Evolutionary conservation across 257 asterid genomes (phyloP).

Genomic region (Dorcoceras hygrometricum): DNA sequence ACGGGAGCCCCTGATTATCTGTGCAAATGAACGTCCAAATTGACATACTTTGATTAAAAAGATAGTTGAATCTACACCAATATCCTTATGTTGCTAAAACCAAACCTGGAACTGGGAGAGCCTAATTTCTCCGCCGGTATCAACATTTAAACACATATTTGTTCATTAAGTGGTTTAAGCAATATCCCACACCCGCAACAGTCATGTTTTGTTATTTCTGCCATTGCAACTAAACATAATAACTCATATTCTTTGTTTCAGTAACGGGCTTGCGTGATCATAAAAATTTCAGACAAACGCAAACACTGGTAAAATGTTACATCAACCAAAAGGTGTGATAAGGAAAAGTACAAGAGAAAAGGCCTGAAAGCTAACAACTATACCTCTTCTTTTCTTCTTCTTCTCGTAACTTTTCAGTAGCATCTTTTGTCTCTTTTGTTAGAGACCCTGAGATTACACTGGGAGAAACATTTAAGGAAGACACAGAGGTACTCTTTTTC

Average conservation of each 20-base stretch:
- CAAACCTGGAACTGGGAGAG: too few species aligned
- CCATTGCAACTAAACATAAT: constrained; percentile 1
- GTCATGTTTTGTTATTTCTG: not conserved
- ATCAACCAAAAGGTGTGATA: constrained; percentile 11
- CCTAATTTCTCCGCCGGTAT: not conserved
- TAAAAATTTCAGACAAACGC: not conserved
- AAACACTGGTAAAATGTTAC: not conserved
- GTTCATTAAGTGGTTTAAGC: not conserved
- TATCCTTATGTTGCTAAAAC: too few species aligned
- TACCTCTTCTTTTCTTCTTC: constrained; percentile 95
- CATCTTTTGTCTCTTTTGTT: constrained; percentile 69
- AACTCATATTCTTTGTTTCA: not conserved
- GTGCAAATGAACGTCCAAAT: not conserved
- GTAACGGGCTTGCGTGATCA: not conserved
- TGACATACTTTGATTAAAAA: not conserved
- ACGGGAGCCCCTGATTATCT: not conserved
- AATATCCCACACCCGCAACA: constrained; percentile 15
- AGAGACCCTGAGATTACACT: constrained; percentile 38
- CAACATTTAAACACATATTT: not conserved
- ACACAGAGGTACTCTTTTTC: constrained; percentile 51
- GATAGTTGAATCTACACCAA: not conserved
- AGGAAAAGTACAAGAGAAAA: constrained; percentile 16
- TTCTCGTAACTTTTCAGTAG: constrained; percentile 61
- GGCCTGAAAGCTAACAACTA: constrained; percentile 18
- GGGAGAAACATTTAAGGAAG: constrained; percentile 59